phyloP scores from a whole-genome alignment of 208 protist genomes.

The Wallacemonas sp. region DNA sequence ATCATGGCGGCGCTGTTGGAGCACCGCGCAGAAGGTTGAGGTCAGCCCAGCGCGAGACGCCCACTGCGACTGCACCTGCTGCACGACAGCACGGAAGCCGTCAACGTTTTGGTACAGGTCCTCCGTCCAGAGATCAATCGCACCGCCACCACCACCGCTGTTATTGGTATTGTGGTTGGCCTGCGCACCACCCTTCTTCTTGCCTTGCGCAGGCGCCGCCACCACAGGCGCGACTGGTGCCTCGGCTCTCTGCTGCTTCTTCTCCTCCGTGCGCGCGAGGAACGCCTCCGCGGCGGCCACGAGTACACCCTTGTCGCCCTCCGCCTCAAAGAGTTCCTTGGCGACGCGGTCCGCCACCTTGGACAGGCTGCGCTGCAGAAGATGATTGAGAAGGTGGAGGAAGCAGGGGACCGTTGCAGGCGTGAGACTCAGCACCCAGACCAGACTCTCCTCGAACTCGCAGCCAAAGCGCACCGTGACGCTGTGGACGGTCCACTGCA shows the following conservation, averaged over 20 bases:
- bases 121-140: slow-evolving; percentile 50
- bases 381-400: slow-evolving; percentile 79
- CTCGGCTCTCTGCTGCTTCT: slow-evolving; percentile 19
- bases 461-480: slow-evolving; percentile 77
- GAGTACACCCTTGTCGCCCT: slow-evolving; percentile 57
- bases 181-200: too few relatives aligned
- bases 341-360: slow-evolving; percentile 84
- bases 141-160: not conserved
- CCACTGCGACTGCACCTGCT: slow-evolving; percentile 40
- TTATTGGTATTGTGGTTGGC: slow-evolving; percentile 18
- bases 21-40: slow-evolving; percentile 12
- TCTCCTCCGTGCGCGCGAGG: slow-evolving; percentile 43
- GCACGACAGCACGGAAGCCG: slow-evolving; percentile 48
- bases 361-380: slow-evolving; percentile 84
- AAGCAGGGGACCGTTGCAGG: slow-evolving; percentile 73
- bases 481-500: slow-evolving; percentile 87
- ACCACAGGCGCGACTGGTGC: not conserved
- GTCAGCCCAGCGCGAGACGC: slow-evolving; percentile 1
- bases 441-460: slow-evolving; percentile 61
- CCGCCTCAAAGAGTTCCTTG: slow-evolving; percentile 53
- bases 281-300: slow-evolving; percentile 61
- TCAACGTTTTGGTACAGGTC: slow-evolving; percentile 49
- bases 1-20: not conserved
- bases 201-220: not conserved
- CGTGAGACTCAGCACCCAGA: slow-evolving; percentile 64